Evolutionary conservation across 1,139 yeast species (phyloP).

Genomic region (Casaregolazyma lundiana): DNA sequence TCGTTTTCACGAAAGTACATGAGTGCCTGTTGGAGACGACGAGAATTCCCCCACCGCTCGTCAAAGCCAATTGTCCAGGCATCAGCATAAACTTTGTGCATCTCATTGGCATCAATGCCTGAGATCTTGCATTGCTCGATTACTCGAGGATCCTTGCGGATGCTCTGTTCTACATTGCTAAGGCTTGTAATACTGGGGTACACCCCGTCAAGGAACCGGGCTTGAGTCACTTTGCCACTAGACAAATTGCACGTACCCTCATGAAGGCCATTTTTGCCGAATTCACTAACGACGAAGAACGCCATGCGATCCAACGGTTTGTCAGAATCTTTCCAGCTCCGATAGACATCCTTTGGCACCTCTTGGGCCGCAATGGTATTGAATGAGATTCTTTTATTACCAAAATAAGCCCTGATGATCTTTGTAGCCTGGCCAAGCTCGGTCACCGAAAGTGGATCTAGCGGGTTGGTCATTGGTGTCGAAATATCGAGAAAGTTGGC

Average conservation of each 20-base stretch:
- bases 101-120: slow-evolving; percentile 39
- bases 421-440: slow-evolving; percentile 7
- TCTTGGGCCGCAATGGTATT: slow-evolving; percentile 69
- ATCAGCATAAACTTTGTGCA: slow-evolving; percentile 74
- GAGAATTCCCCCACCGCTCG: slow-evolving; percentile 75
- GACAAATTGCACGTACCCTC: slow-evolving; percentile 66
- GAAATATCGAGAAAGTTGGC: no score
- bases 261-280: slow-evolving; percentile 55
- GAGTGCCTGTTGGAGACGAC: slow-evolving; percentile 74
- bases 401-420: slow-evolving; percentile 2
- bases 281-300: slow-evolving; percentile 56
- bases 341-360: slow-evolving; percentile 59
- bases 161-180: slow-evolving; percentile 60
- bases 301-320: slow-evolving; percentile 56
- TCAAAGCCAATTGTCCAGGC: slow-evolving; percentile 87
- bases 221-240: slow-evolving; percentile 43
- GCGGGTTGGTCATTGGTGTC: slow-evolving; percentile 4
- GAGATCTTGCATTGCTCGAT: slow-evolving; percentile 67
- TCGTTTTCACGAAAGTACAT: slow-evolving; percentile 74
- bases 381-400: slow-evolving; percentile 33
- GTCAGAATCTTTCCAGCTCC: slow-evolving; percentile 57
- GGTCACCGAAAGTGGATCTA: slow-evolving; percentile 10
- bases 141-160: slow-evolving; percentile 64
- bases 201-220: slow-evolving; percentile 51
- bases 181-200: slow-evolving; percentile 73